Percentiles rank a stretch among this genome's conserved stretches.
Evolutionary conservation across 805 yeast genomes (phyloP).

Genomic region (Spathaspora boniae): DNA sequence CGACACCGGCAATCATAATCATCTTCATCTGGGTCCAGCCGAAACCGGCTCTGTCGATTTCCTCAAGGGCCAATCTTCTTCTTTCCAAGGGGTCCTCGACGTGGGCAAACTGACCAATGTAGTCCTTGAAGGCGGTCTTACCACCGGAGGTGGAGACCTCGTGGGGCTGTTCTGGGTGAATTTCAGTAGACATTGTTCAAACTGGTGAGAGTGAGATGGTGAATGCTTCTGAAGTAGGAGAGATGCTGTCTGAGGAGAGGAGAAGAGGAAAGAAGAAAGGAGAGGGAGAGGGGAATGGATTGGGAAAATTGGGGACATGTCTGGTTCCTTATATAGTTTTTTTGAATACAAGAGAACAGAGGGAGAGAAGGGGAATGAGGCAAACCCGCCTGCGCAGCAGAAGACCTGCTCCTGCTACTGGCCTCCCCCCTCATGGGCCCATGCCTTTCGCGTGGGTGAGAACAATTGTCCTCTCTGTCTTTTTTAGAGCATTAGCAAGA

Average conservation of each 20-base stretch:
- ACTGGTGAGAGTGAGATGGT: neutral
- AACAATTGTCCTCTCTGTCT: neutral
- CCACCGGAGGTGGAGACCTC: constrained; percentile 50
- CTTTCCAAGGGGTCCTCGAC: constrained; percentile 83
- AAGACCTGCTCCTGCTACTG: too few relatives aligned
- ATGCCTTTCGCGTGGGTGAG: too few relatives aligned
- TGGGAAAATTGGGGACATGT: neutral
- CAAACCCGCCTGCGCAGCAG: too few relatives aligned
- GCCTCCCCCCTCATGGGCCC: too few relatives aligned
- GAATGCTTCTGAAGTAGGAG: neutral
- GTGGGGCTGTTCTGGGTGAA: constrained; percentile 5
- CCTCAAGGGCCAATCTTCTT: constrained; percentile 80
- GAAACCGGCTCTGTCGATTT: constrained; percentile 73
- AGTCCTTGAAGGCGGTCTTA: constrained; percentile 84
- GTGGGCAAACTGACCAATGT: constrained; percentile 73
- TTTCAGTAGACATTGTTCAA: constrained; percentile 4
- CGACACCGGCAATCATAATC: constrained; percentile 85
- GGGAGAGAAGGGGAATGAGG: too few relatives aligned
- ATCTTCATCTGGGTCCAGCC: constrained; percentile 84
- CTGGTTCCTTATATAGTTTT: too few relatives aligned
- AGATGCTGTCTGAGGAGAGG: neutral
- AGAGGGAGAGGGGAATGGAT: neutral
- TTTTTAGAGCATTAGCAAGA: neutral
- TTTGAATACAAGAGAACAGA: too few relatives aligned
- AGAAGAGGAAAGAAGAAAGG: neutral